Evolutionary conservation across 2,329 filamentous ascomycete genomes (phyloP).

Genomic region (Paecilomyces sp.): DNA sequence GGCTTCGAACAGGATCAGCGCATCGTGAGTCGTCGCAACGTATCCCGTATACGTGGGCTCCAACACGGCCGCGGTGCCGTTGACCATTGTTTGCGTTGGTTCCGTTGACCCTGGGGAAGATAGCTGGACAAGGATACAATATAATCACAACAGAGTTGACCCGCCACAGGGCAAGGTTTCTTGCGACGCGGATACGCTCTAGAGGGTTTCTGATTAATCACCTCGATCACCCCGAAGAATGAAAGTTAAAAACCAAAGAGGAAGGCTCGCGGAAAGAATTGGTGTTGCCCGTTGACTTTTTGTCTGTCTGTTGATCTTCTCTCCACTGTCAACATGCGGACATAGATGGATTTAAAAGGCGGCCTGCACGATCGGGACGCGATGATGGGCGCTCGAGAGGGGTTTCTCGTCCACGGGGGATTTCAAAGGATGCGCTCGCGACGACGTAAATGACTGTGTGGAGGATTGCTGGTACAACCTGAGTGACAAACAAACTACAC

Average conservation of each 20-base stretch:
- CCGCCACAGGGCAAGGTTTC: slow-evolving; percentile 3
- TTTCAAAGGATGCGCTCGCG: background rate
- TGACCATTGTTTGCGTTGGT: slow-evolving; percentile 27
- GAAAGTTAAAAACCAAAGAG: background rate
- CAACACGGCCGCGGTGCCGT: slow-evolving; percentile 42
- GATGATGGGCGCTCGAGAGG: background rate
- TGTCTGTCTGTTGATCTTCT: background rate
- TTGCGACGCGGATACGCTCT: background rate
- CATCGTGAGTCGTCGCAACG: slow-evolving; percentile 65
- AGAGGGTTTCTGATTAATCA: background rate
- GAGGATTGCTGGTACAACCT: background rate
- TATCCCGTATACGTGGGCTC: slow-evolving; percentile 62
- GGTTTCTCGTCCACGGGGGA: background rate
- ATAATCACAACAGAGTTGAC: background rate
- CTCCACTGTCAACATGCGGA: background rate
- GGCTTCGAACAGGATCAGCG: slow-evolving; percentile 72
- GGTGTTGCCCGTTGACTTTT: background rate
- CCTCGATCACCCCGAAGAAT: background rate
- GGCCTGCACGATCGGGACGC: background rate
- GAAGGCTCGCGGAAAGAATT: background rate
- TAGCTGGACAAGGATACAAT: background rate
- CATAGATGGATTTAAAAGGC: background rate
- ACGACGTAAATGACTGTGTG: background rate
- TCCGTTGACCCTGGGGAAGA: background rate
- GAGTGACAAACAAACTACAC: background rate